phyloP scores from a whole-genome alignment of 805 yeast genomes.

The Jamesozyma rosinii region DNA sequence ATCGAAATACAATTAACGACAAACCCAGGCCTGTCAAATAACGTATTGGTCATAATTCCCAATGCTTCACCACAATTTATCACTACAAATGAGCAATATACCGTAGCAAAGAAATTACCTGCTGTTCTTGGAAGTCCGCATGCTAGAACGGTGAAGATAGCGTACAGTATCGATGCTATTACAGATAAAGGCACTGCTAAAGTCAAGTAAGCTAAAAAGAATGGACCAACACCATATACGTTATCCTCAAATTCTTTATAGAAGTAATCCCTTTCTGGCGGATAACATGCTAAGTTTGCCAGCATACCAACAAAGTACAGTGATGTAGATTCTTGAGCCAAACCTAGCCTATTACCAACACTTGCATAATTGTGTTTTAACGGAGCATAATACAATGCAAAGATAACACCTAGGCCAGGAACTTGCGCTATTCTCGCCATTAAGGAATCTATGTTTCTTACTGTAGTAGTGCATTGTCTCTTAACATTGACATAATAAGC shows the following conservation, averaged over 20 bases:
- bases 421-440: constrained; percentile 59
- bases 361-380: constrained; percentile 40
- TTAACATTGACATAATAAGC: constrained; percentile 35
- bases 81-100: constrained; percentile 44
- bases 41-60: constrained; percentile 70
- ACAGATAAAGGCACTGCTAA: constrained; percentile 25
- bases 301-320: constrained; percentile 73
- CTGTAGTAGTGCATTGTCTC: constrained; percentile 33
- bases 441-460: constrained; percentile 47
- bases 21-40: constrained; percentile 67
- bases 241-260: constrained; percentile 72
- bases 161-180: constrained; percentile 44
- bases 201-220: constrained; percentile 36
- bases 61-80: constrained; percentile 75
- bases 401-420: constrained; percentile 51
- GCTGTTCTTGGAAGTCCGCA: constrained; percentile 66
- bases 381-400: constrained; percentile 61
- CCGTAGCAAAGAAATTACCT: constrained; percentile 55
- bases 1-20: constrained; percentile 67
- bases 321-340: constrained; percentile 64
- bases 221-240: constrained; percentile 56
- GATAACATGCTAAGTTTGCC: constrained; percentile 67
- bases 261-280: constrained; percentile 62
- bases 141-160: constrained; percentile 56
- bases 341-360: constrained; percentile 59